phyloP scores from a whole-genome alignment of 2,329 filamentous ascomycete species.

The Acrocalymma vagum region DNA sequence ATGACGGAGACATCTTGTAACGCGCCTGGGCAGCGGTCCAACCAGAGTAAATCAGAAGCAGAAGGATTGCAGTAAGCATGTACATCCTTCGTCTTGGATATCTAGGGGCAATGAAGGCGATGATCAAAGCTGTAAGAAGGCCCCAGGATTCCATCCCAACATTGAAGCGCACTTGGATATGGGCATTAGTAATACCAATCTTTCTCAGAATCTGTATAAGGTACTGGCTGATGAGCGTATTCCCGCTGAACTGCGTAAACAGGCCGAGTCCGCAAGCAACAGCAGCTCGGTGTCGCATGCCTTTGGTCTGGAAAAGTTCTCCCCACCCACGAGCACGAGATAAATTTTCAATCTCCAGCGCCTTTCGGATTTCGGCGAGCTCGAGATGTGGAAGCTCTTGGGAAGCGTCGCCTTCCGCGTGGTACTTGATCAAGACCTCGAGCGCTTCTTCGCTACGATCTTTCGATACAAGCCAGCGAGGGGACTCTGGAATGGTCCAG shows the following conservation, averaged over 20 bases:
- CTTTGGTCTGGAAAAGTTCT: slow-evolving; percentile 68
- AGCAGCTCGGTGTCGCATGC: slow-evolving; percentile 70
- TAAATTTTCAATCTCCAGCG: slow-evolving; percentile 66
- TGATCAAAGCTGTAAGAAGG: slow-evolving; percentile 63
- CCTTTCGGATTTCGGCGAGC: slow-evolving; percentile 71
- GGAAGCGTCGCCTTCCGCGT: slow-evolving; percentile 66
- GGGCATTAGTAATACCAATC: slow-evolving; percentile 64
- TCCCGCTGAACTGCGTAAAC: slow-evolving; percentile 74
- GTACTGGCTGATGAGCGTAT: slow-evolving; percentile 71
- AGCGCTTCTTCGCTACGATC: slow-evolving; percentile 70
- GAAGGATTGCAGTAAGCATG: slow-evolving; percentile 51
- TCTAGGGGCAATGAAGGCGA: slow-evolving; percentile 63
- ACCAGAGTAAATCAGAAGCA: slow-evolving; percentile 43
- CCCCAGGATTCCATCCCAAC: slow-evolving; percentile 68
- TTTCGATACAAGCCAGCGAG: slow-evolving; percentile 71
- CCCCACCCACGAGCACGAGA: slow-evolving; percentile 61
- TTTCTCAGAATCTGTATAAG: slow-evolving; percentile 68
- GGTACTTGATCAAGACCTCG: slow-evolving; percentile 68
- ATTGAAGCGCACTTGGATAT: slow-evolving; percentile 52
- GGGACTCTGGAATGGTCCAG: slow-evolving; percentile 64
- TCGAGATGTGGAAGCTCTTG: slow-evolving; percentile 69
- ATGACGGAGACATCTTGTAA: slow-evolving; percentile 53
- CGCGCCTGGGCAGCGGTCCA: slow-evolving; percentile 58
- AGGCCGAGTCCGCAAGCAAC: slow-evolving; percentile 70
- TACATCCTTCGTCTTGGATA: slow-evolving; percentile 66